These are phyloP conservation scores for Hymenoscyphus fraxineus DNA, from an alignment of 2,329 filamentous ascomycete genomes.

Conservation along the genomic window DNA sequence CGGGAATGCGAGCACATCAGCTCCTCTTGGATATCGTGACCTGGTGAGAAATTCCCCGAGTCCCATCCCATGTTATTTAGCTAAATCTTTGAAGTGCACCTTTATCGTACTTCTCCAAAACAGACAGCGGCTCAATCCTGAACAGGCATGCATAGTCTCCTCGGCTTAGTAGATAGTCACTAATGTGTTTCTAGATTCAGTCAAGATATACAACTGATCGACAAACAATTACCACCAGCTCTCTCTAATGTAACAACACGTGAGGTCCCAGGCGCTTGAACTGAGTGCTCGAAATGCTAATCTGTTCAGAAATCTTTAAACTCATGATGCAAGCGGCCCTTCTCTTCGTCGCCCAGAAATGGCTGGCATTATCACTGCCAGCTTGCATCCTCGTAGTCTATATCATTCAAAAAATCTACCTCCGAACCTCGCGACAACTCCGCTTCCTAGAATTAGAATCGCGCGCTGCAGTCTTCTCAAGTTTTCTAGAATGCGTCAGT, in stretches of 20 bases:
- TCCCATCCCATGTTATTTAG: background rate
- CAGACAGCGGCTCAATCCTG: conserved; percentile 40
- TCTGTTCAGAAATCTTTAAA: background rate
- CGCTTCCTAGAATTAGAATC: conserved; percentile 5
- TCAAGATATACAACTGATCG: conserved; percentile 2
- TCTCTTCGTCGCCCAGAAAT: background rate
- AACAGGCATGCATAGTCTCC: conserved; percentile 35
- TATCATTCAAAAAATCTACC: conserved; percentile 6
- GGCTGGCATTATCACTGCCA: background rate
- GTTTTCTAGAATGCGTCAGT: background rate
- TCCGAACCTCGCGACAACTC: conserved; percentile 2
- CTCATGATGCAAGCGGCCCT: background rate
- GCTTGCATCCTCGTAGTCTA: background rate
- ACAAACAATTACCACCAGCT: background rate
- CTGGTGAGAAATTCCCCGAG: conserved; percentile 18
- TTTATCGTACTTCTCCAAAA: conserved; percentile 39
- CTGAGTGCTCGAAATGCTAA: too few relatives aligned
- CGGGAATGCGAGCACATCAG: conserved; percentile 36
- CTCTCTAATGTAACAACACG: background rate
- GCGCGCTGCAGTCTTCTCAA: background rate
- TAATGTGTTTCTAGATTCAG: background rate
- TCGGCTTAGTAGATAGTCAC: too few relatives aligned
- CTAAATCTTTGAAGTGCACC: conserved; percentile 36
- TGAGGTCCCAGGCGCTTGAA: background rate
- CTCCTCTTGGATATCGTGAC: conserved; percentile 35